Conservation (phyloP, 805 yeast species). For the Myxozyma udenii region DNA sequence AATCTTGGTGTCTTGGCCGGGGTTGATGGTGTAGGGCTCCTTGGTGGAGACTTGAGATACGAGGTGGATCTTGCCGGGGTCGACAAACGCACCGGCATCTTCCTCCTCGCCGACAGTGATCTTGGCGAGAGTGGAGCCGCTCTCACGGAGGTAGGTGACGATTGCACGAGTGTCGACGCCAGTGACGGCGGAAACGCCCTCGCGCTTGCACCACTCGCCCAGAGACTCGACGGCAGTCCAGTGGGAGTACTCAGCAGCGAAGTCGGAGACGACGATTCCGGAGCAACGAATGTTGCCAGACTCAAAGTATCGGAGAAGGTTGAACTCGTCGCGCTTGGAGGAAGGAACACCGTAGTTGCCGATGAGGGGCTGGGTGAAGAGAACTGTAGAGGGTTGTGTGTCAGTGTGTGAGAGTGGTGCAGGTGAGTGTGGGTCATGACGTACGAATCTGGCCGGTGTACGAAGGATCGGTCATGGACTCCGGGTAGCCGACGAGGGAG, state of each 20-base stretch:
- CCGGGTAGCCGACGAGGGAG: conserved; percentile 99
- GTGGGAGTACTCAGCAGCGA: conserved; percentile 93
- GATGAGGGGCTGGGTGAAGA: conserved; percentile 92
- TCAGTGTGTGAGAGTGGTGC: too few species aligned
- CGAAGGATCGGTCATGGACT: conserved; percentile 95
- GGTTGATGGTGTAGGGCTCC: conserved; percentile 81
- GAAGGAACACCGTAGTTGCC: conserved; percentile 99
- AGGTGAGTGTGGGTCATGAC: too few species aligned
- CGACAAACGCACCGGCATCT: conserved; percentile 60
- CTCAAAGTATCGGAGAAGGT: conserved; percentile 85
- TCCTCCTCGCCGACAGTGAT: conserved; percentile 72
- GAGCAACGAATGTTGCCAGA: conserved; percentile 87
- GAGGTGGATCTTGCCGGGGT: conserved; percentile 84
- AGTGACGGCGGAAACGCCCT: conserved; percentile 92
- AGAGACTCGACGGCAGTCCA: conserved; percentile 99
- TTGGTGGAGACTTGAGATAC: conserved; percentile 94
- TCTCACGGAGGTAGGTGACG: conserved; percentile 89
- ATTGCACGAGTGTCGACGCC: conserved; percentile 97
- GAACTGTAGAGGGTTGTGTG: too few species aligned
- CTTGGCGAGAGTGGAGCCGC: conserved; percentile 90
- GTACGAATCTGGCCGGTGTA: conserved; percentile 85
- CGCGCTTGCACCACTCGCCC: conserved; percentile 93
- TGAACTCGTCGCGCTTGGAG: conserved; percentile 76
- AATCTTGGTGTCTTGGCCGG: conserved; percentile 59
- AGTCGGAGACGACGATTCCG: conserved; percentile 95